Conservation (phyloP, 192 early-diverging fungal species). For the Phycomyces nitens region DNA sequence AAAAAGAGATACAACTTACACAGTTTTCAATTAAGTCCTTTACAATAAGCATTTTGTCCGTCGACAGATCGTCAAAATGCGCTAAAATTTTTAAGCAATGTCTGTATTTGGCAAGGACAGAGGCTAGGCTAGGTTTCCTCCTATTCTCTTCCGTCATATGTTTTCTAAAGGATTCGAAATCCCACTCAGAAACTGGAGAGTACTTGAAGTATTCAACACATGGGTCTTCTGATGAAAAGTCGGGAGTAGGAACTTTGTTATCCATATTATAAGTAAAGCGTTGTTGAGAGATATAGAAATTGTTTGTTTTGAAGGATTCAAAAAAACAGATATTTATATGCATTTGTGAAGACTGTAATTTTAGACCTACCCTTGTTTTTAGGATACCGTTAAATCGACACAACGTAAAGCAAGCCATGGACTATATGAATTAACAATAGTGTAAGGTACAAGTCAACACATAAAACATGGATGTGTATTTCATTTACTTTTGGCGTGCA, state of each 20-base stretch:
- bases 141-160: neutral
- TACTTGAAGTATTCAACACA: constrained; percentile 2
- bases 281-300: neutral
- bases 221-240: constrained; percentile 5
- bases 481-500: no score
- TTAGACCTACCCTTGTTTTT: no score
- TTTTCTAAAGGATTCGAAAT: constrained; percentile 7
- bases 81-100: neutral
- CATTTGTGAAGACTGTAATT: no score
- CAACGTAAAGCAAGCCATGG: no score
- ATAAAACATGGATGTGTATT: no score
- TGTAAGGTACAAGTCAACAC: no score
- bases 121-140: neutral
- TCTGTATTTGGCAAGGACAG: neutral
- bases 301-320: no score
- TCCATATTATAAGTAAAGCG: neutral
- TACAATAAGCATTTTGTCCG: constrained; percentile 1
- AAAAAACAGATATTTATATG: no score
- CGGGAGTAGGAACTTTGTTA: neutral
- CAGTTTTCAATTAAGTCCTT: neutral
- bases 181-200: constrained; percentile 10
- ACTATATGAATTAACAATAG: no score
- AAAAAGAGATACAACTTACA: constrained; percentile 11
- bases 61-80: neutral
- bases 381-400: no score